These are phyloP conservation scores for Tolypocladium paradoxum DNA, from an alignment of 2,329 filamentous ascomycete species.

Conservation along the genomic window DNA sequence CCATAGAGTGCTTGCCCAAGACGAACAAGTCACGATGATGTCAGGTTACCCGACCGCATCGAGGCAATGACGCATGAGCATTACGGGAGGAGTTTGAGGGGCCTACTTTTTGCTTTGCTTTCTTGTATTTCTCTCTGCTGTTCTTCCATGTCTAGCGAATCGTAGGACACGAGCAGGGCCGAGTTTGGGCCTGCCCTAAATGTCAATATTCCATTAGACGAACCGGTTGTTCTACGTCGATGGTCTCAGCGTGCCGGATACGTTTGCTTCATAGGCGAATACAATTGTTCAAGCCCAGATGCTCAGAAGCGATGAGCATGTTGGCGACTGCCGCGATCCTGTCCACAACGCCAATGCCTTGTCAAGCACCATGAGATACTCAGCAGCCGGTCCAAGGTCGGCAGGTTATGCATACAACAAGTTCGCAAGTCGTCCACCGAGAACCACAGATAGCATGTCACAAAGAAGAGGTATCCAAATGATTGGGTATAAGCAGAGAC, in stretches of 20 bases:
- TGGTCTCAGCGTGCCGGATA: not conserved
- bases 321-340: not conserved
- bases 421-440: not conserved
- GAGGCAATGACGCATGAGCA: conserved; percentile 8
- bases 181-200: not conserved
- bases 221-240: not conserved
- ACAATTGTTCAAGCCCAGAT: not conserved
- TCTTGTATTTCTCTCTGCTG: conserved; percentile 5
- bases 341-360: not conserved
- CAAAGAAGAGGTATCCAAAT: conserved; percentile 7
- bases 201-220: not conserved
- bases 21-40: not conserved
- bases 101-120: conserved; percentile 4
- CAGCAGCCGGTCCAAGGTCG: not conserved
- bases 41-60: not conserved
- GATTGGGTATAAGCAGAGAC: conserved; percentile 21
- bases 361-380: not conserved
- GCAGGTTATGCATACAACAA: not conserved
- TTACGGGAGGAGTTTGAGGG: conserved; percentile 12
- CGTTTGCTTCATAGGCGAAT: not conserved
- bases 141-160: conserved; percentile 1
- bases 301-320: not conserved
- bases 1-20: conserved; percentile 17
- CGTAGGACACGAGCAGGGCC: not conserved
- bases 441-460: not conserved